These are phyloP conservation scores for Penicillium olsonii DNA, from an alignment of 2,329 filamentous ascomycete genomes.

Conservation along the genomic window DNA sequence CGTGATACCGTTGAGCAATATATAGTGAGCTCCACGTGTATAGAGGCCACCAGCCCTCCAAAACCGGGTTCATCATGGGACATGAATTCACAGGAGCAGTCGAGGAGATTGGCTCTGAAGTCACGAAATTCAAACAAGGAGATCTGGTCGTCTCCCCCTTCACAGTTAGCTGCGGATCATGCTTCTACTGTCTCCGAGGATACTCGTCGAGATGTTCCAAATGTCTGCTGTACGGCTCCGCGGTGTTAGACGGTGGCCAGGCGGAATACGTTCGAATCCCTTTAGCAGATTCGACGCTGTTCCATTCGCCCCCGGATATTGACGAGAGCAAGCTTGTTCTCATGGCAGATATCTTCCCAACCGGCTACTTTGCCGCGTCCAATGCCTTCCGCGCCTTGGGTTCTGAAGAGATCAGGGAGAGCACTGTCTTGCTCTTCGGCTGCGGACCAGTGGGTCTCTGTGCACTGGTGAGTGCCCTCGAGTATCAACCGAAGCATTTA, in stretches of 20 bases:
- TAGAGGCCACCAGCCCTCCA: slow-evolving; percentile 73
- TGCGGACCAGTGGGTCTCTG: slow-evolving; percentile 83
- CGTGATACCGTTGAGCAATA: neutral
- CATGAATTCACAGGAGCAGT: slow-evolving; percentile 85
- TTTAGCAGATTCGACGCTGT: neutral
- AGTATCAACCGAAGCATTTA: slow-evolving; percentile 69
- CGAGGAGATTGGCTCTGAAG: slow-evolving; percentile 59
- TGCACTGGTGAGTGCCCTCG: slow-evolving; percentile 72
- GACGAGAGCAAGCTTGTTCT: neutral
- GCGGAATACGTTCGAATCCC: neutral
- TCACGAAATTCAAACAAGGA: slow-evolving; percentile 5
- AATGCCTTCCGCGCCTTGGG: slow-evolving; percentile 68
- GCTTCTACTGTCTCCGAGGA: neutral
- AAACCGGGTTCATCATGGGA: slow-evolving; percentile 63
- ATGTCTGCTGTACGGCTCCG: neutral
- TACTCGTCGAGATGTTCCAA: neutral
- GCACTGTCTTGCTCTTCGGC: slow-evolving; percentile 69
- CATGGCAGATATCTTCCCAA: slow-evolving; percentile 91
- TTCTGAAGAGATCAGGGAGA: slow-evolving; percentile 44
- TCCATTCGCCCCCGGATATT: neutral
- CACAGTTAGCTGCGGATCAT: neutral
- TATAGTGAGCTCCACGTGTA: slow-evolving; percentile 75
- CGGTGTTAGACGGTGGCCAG: neutral
- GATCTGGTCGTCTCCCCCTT: neutral
- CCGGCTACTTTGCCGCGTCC: slow-evolving; percentile 73